Evolutionary conservation across 768 basidiomycete species (phyloP).

Genomic region (Neoboletus brunneissimus): DNA sequence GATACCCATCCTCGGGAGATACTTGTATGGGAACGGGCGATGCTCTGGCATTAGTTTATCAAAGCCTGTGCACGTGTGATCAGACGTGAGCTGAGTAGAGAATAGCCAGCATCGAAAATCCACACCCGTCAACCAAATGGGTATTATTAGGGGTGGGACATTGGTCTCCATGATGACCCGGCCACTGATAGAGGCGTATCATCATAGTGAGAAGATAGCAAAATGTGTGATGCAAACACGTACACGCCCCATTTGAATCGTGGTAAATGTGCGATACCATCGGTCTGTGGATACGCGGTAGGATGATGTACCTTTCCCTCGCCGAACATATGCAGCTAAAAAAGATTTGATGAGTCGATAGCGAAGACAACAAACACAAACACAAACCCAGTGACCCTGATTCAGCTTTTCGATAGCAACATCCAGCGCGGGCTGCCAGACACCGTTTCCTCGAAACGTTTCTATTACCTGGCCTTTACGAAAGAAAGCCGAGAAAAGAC

Average conservation of each 20-base stretch:
- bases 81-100: background rate
- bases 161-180: conserved; percentile 74
- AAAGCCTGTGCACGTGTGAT: conserved; percentile 49
- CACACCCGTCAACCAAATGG: conserved; percentile 90
- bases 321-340: conserved; percentile 83
- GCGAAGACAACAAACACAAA: background rate
- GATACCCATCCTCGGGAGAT: conserved; percentile 59
- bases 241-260: conserved; percentile 97
- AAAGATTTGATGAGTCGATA: background rate
- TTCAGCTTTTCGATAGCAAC: conserved; percentile 78
- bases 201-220: background rate
- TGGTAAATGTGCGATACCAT: conserved; percentile 51
- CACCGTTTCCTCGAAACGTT: conserved; percentile 86
- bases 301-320: conserved; percentile 89
- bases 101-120: background rate
- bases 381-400: conserved; percentile 79
- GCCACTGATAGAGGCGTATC: conserved; percentile 47
- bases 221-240: conserved; percentile 34
- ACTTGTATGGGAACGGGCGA: conserved; percentile 71
- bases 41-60: conserved; percentile 90
- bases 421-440: conserved; percentile 86
- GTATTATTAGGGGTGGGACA: conserved; percentile 75
- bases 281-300: conserved; percentile 40
- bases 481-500: conserved; percentile 83
- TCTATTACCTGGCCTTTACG: conserved; percentile 87